phyloP scores from a whole-genome alignment of 164 flowering plant species.

The Liriodendron chinense region DNA sequence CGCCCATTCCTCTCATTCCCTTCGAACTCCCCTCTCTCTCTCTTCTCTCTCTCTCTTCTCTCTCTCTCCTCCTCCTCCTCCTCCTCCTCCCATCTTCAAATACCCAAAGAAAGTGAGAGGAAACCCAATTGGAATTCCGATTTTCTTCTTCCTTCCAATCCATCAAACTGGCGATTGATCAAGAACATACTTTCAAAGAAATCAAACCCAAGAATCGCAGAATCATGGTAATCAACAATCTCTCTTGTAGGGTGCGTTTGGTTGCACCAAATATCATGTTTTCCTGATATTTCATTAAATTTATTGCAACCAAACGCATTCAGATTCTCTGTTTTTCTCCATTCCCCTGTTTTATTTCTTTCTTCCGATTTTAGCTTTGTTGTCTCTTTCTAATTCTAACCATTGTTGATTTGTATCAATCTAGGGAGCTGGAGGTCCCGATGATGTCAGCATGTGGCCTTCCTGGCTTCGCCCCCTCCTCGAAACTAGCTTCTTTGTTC shows the following conservation, averaged over 20 bases:
- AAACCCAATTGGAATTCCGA: too few species aligned
- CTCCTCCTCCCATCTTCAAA: too few species aligned
- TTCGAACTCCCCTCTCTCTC: slow-evolving; percentile 6
- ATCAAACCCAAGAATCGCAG: slow-evolving; percentile 69
- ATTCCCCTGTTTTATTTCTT: not conserved
- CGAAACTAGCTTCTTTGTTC: slow-evolving; percentile 62
- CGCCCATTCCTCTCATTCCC: slow-evolving; percentile 15
- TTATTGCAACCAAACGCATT: too few species aligned
- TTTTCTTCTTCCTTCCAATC: not conserved
- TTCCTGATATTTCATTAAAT: too few species aligned
- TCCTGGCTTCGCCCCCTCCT: slow-evolving; percentile 80
- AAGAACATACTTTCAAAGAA: slow-evolving; percentile 54
- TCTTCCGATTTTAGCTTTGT: not conserved
- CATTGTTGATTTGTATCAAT: not conserved
- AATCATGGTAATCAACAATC: slow-evolving; percentile 48
- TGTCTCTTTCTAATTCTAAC: not conserved
- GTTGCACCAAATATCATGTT: too few species aligned
- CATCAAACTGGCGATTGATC: slow-evolving; percentile 79
- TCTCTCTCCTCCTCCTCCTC: too few species aligned
- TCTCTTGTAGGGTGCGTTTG: not conserved
- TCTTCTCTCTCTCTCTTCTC: slow-evolving; percentile 1
- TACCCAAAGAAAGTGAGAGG: too few species aligned
- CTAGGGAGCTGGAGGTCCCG: slow-evolving; percentile 73
- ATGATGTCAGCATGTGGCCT: slow-evolving; percentile 73
- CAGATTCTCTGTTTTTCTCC: too few species aligned